These are phyloP conservation scores for Sinapis alba DNA, from an alignment of 441 rosid genomes.

Conservation along the genomic window DNA sequence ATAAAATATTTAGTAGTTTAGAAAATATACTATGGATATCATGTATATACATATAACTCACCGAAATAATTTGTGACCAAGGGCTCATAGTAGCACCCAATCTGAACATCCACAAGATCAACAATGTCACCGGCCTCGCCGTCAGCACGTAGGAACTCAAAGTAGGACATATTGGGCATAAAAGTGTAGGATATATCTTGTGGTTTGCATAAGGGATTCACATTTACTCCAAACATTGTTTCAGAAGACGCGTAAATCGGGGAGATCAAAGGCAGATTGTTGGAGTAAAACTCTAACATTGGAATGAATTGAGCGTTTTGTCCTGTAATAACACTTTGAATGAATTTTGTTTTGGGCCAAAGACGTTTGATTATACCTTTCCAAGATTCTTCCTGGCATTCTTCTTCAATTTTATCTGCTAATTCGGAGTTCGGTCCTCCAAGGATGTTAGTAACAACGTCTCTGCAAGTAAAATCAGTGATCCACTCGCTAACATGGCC, in stretches of 20 bases:
- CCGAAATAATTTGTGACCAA: not conserved
- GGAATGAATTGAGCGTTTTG: not conserved
- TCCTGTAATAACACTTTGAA: not conserved
- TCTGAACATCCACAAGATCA: not conserved
- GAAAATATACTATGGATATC: too few species aligned
- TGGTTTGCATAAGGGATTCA: not conserved
- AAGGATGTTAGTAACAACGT: not conserved
- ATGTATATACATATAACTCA: not conserved
- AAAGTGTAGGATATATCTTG: not conserved
- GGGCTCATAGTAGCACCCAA: slow-evolving; percentile 1
- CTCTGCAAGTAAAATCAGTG: not conserved
- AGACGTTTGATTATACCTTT: not conserved
- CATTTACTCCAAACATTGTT: not conserved
- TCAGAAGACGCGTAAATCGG: not conserved
- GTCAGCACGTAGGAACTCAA: not conserved
- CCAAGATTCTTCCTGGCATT: not conserved
- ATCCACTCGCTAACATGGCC: not conserved
- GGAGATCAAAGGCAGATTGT: not conserved
- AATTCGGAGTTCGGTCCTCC: not conserved
- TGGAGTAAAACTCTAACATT: not conserved
- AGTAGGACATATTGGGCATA: not conserved
- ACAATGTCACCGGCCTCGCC: not conserved
- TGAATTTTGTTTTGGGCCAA: not conserved
- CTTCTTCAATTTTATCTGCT: not conserved
- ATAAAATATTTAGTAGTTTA: too few species aligned